Evolutionary conservation across 2,329 filamentous ascomycete genomes (phyloP), one percentile per base, ranked within the genome.

Genomic region (Zymoseptoria pseudotritici): DNA sequence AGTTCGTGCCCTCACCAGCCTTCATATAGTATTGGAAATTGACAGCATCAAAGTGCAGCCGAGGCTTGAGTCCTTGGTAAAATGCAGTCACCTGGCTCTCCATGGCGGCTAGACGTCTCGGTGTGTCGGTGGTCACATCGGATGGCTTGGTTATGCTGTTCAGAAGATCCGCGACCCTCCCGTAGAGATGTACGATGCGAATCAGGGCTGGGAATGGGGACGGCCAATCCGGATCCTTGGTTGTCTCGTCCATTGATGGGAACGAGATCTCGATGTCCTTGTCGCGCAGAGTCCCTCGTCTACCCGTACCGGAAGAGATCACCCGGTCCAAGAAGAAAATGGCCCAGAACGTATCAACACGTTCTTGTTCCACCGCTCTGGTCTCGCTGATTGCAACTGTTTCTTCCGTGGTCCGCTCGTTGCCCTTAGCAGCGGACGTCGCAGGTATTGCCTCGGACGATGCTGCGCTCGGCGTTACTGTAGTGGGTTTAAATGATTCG

Each of bases 1-100:
- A 96, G 50, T 90, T 94, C 0, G 90, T 92, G 13, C 90, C 90
- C 71, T 95, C 89, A 9, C 89, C 88, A 53, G 84, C 82, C 69
- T 88, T 88, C 51, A 92, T 86, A 70, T 95, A 94, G 42, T 89
- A 84, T 73, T 91, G 89, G 72, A 96, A 96, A 74, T 95, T 95
- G 68, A 85, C 79, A 8, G 89, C 89, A 71, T 92, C 91, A 75
- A 96, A 96, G 71, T 91, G 88, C 8, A 96, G 79, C 53, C 83
- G 85, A 2, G 83, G 79, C 50, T 91, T 89, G 67, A 93, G 83
- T 56, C 83, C 84, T 72, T 93, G 90, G 70, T 95, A 86, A 56
- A 86, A 84, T 9, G 80, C 78, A 58, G 89, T 95, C 53, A 96
- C 77, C 63, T 93, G 87, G 60, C 83, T 86, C 73, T 95, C 91